Percentiles rank a stretch among this genome's conserved stretches.
Conservation (phyloP, 768 basidiomycete genomes). For the Fistulinella prunicolor region DNA sequence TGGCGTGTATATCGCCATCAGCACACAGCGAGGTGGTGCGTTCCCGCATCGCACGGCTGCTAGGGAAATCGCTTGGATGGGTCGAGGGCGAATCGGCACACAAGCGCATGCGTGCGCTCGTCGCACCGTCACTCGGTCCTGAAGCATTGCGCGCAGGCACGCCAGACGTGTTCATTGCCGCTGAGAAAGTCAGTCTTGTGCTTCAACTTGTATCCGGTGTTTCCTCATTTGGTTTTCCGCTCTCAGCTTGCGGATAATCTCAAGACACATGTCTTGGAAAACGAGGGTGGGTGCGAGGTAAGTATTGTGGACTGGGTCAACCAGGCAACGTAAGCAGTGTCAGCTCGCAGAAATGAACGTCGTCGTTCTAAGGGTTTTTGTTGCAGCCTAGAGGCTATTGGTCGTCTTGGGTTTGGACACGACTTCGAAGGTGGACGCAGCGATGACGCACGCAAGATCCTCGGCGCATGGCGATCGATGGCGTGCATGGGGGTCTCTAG, state of each 20-base stretch:
- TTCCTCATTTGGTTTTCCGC: not conserved
- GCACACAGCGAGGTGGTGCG: constrained; percentile 3
- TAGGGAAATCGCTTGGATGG: constrained; percentile 8
- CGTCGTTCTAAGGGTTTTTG: not conserved
- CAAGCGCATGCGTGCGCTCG: constrained; percentile 8
- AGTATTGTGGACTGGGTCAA: constrained; percentile 5
- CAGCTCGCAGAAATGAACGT: not conserved
- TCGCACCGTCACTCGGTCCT: constrained; percentile 2
- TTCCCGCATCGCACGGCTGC: constrained; percentile 3
- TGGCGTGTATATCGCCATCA: not conserved
- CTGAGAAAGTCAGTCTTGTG: constrained; percentile 1
- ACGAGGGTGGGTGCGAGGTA: not conserved
- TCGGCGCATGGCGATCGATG: constrained; percentile 4
- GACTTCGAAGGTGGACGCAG: constrained; percentile 6
- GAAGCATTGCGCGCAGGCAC: constrained; percentile 4
- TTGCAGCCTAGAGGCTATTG: constrained; percentile 1
- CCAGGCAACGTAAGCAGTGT: constrained; percentile 9
- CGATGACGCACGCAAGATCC: constrained; percentile 2
- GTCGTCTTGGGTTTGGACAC: constrained; percentile 7
- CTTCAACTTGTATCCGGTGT: not conserved
- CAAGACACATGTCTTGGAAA: not conserved
- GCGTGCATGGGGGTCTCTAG: constrained; percentile 3
- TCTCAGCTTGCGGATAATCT: constrained; percentile 5
- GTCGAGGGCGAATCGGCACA: constrained; percentile 9
- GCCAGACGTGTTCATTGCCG: constrained; percentile 3